Percentiles rank a stretch among this genome's conserved stretches.
These are phyloP conservation scores for Nothophaeocryptopus gaeumannii DNA, from an alignment of 2,329 filamentous ascomycete species.

Conservation along the genomic window DNA sequence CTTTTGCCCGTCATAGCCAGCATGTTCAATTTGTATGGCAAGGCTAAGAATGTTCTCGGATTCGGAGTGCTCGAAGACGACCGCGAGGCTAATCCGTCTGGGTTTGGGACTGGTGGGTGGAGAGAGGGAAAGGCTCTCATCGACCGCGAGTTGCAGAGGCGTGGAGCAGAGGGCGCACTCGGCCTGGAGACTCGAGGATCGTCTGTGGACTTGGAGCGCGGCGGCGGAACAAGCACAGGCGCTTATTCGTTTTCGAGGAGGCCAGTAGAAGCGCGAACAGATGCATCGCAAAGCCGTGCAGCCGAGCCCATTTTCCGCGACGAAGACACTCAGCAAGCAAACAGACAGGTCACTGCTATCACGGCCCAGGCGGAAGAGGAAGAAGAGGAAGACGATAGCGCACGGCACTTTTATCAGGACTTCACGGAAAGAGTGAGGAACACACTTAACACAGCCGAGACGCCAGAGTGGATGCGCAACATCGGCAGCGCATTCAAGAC, in stretches of 20 bases:
- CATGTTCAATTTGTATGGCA: slow-evolving; percentile 84
- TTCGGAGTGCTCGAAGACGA: slow-evolving; percentile 77
- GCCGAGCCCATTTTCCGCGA: slow-evolving; percentile 12
- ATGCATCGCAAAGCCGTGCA: neutral
- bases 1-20: slow-evolving; percentile 81
- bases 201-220: slow-evolving; percentile 30
- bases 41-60: slow-evolving; percentile 71
- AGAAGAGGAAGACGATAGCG: slow-evolving; percentile 63
- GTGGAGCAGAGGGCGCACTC: slow-evolving; percentile 35
- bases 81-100: slow-evolving; percentile 60
- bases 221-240: slow-evolving; percentile 2
- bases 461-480: slow-evolving; percentile 71
- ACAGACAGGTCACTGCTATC: slow-evolving; percentile 33
- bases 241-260: neutral
- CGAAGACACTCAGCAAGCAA: slow-evolving; percentile 24
- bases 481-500: slow-evolving; percentile 67
- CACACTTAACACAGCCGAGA: slow-evolving; percentile 78
- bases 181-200: slow-evolving; percentile 30
- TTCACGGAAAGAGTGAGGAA: slow-evolving; percentile 86
- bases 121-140: slow-evolving; percentile 88
- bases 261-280: too few relatives aligned
- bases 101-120: slow-evolving; percentile 79
- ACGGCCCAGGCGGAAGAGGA: slow-evolving; percentile 40
- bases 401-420: slow-evolving; percentile 70
- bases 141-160: slow-evolving; percentile 66